Evolutionary conservation across 768 basidiomycete species (phyloP).

Genomic region (Tylopilus rubrobrunneus): DNA sequence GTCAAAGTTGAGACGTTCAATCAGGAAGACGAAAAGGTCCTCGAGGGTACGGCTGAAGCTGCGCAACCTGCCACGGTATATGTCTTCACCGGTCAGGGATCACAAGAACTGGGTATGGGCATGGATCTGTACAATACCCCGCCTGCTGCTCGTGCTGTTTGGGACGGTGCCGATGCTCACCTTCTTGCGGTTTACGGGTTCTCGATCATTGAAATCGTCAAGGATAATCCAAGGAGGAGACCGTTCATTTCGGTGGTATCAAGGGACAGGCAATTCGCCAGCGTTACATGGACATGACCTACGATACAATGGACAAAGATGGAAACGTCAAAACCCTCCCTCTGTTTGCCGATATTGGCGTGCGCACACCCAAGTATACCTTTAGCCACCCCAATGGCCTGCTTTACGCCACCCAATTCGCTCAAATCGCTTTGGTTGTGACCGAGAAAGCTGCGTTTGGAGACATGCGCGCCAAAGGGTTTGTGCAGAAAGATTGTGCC

Average conservation of each 20-base stretch:
- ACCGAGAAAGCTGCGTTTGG: conserved; percentile 98
- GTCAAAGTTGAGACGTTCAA: conserved; percentile 87
- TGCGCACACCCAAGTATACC: conserved; percentile 94
- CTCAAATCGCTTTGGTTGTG: conserved; percentile 96
- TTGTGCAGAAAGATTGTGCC: conserved; percentile 86
- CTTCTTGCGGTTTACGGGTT: conserved; percentile 94
- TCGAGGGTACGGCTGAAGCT: conserved; percentile 91
- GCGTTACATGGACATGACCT: conserved; percentile 99
- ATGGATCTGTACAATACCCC: conserved; percentile 96
- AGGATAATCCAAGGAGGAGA: conserved; percentile 99
- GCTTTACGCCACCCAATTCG: conserved; percentile 97
- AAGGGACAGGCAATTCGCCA: conserved; percentile 98
- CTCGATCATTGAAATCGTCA: conserved; percentile 98
- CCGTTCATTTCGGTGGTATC: conserved; percentile 98
- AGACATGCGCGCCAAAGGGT: conserved; percentile 95
- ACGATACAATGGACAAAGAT: conserved; percentile 95
- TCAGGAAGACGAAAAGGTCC: conserved; percentile 81
- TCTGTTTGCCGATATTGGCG: conserved; percentile 92
- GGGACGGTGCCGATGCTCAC: conserved; percentile 95
- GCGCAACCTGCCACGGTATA: conserved; percentile 90
- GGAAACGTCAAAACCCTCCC: conserved; percentile 95
- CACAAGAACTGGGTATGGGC: conserved; percentile 97
- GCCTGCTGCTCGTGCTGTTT: conserved; percentile 91
- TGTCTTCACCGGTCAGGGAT: conserved; percentile 98
- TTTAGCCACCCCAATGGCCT: conserved; percentile 95